A percentile compares a stretch with the other conserved stretches of the same genome.
phyloP scores from a whole-genome alignment of 495 filamentous ascomycete genomes.

The Pyrenopolyporus hunteri region DNA sequence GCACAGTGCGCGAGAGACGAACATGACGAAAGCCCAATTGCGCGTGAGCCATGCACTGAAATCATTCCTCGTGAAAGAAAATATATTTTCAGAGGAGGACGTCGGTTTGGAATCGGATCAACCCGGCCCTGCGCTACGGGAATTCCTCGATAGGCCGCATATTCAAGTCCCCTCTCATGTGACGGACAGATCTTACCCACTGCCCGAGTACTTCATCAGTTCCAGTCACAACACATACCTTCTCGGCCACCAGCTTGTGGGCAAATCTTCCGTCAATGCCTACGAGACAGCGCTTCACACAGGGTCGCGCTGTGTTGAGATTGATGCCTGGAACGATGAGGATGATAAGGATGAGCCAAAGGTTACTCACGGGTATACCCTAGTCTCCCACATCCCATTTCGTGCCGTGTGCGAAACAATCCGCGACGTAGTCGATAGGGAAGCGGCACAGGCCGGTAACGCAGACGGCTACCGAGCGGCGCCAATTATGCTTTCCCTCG shows the following conservation, averaged over 20 bases:
- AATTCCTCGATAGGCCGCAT: constrained; percentile 52
- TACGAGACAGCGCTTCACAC: constrained; percentile 56
- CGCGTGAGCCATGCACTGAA: constrained; percentile 55
- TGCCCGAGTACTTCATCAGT: constrained; percentile 62
- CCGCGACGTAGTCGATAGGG: constrained; percentile 54
- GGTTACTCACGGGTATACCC: constrained; percentile 62
- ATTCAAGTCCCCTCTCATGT: constrained; percentile 51
- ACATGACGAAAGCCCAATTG: constrained; percentile 49
- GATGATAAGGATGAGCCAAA: constrained; percentile 58
- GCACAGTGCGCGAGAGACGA: constrained; percentile 47
- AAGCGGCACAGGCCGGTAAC: constrained; percentile 42
- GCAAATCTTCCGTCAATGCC: constrained; percentile 51
- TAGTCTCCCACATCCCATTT: constrained; percentile 61
- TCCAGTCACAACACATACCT: constrained; percentile 60
- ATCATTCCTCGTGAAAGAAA: constrained; percentile 49
- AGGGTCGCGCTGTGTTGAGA: constrained; percentile 63
- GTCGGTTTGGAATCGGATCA: constrained; percentile 42
- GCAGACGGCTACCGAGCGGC: constrained; percentile 46
- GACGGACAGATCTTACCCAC: constrained; percentile 51
- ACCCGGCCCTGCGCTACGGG: constrained; percentile 40
- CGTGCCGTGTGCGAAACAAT: constrained; percentile 59
- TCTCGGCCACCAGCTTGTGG: constrained; percentile 59
- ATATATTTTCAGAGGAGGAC: constrained; percentile 44
- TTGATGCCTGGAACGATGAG: constrained; percentile 61
- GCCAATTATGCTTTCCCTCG: constrained; percentile 59